These are phyloP conservation scores for Lumnitzera racemosa DNA, from an alignment of 345 rosid genomes.

Conservation along the genomic window DNA sequence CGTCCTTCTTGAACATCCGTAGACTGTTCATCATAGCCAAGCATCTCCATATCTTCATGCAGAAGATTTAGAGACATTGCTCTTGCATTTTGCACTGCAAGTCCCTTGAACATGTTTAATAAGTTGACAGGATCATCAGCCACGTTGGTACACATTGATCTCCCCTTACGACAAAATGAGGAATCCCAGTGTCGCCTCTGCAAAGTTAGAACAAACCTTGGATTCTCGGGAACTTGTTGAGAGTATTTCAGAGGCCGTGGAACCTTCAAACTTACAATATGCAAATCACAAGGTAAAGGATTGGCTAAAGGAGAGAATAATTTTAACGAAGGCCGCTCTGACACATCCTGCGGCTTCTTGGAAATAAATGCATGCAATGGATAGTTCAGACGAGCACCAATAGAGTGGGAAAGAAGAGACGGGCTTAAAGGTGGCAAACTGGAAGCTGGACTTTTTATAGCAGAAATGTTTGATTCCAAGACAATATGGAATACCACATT, in stretches of 20 bases:
- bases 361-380: constrained; percentile 75
- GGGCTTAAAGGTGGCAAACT: constrained; percentile 54
- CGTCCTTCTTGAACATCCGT: constrained; percentile 56
- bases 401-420: constrained; percentile 71
- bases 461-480: constrained; percentile 59
- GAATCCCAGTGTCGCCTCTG: constrained; percentile 76
- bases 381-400: constrained; percentile 74
- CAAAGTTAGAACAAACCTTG: constrained; percentile 58
- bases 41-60: constrained; percentile 65
- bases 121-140: constrained; percentile 64
- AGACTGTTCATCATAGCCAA: constrained; percentile 61
- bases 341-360: constrained; percentile 63
- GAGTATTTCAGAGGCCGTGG: constrained; percentile 68
- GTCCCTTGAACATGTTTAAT: constrained; percentile 64
- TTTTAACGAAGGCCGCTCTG: constrained; percentile 39
- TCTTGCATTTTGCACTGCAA: constrained; percentile 46
- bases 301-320: constrained; percentile 66
- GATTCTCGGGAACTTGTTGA: constrained; percentile 40
- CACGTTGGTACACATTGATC: constrained; percentile 48
- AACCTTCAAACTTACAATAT: constrained; percentile 79
- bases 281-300: constrained; percentile 82
- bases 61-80: constrained; percentile 87
- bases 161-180: constrained; percentile 58
- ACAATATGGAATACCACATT: constrained; percentile 70
- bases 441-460: constrained; percentile 32